phyloP scores from a whole-genome alignment of 2,329 filamentous ascomycete genomes.

The Epichloe amarillans region DNA sequence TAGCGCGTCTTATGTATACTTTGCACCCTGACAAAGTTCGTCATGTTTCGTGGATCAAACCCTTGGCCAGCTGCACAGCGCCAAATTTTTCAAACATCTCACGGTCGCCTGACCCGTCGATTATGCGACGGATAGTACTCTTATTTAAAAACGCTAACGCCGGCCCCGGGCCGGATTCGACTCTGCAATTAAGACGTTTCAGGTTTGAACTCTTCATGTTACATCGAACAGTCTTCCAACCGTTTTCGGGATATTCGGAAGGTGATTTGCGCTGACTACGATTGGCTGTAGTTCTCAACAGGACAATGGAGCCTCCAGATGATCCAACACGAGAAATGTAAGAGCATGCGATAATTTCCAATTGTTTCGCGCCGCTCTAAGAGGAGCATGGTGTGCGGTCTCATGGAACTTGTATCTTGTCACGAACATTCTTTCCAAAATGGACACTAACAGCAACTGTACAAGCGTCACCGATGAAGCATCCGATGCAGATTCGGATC shows the following conservation, averaged over 20 bases:
- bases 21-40: too few relatives aligned
- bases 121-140: too few relatives aligned
- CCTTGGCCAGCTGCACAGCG: too few relatives aligned
- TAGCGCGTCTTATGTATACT: too few relatives aligned
- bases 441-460: constrained; percentile 1
- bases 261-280: neutral
- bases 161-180: too few relatives aligned
- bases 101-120: too few relatives aligned
- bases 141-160: too few relatives aligned
- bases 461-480: constrained; percentile 13
- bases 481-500: constrained; percentile 31
- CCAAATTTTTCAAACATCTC: too few relatives aligned
- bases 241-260: neutral
- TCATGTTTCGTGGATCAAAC: too few relatives aligned
- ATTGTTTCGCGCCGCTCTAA: neutral
- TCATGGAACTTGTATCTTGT: neutral
- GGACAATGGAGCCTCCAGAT: neutral
- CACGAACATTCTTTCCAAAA: neutral
- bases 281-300: neutral
- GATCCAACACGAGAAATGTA: neutral
- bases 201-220: too few relatives aligned
- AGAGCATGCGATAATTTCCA: neutral
- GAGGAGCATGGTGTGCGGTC: neutral
- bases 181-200: too few relatives aligned
- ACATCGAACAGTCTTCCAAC: neutral